Evolutionary conservation across 2,329 filamentous ascomycete genomes (phyloP).

Genomic region (Alternaria arbusti): DNA sequence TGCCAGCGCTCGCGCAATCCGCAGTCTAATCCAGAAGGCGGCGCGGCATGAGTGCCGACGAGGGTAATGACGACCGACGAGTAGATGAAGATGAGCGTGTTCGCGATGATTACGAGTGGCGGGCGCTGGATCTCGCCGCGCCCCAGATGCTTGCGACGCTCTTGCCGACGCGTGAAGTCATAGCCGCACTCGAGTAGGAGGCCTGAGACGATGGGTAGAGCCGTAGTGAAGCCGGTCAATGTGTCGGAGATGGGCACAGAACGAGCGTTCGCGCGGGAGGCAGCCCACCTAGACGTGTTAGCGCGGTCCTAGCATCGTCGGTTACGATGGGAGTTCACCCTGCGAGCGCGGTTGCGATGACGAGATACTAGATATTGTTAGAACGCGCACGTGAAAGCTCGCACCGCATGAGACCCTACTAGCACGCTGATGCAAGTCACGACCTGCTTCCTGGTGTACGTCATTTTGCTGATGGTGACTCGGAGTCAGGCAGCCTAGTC

Average conservation of each 20-base stretch:
- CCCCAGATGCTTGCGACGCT: conserved; percentile 32
- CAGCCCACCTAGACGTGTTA: conserved; percentile 36
- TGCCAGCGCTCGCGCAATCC: conserved; percentile 64
- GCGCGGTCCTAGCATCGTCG: not conserved
- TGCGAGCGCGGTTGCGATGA: conserved; percentile 49
- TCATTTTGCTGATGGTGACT: conserved; percentile 27
- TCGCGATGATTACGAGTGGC: conserved; percentile 48
- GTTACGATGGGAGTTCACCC: conserved; percentile 26
- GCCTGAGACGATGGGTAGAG: conserved; percentile 52
- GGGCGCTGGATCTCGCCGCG: conserved; percentile 45
- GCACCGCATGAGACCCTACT: conserved; percentile 26
- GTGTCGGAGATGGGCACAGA: conserved; percentile 52
- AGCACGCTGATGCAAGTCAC: conserved; percentile 48
- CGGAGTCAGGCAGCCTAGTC: not conserved
- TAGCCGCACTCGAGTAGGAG: conserved; percentile 51
- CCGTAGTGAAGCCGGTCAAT: conserved; percentile 50
- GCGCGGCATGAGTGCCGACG: conserved; percentile 52
- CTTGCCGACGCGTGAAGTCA: conserved; percentile 41
- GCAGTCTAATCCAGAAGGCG: conserved; percentile 56
- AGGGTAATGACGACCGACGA: conserved; percentile 54
- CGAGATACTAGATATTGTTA: conserved; percentile 47
- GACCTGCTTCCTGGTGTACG: conserved; percentile 48
- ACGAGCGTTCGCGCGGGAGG: conserved; percentile 39
- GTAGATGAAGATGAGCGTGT: conserved; percentile 50
- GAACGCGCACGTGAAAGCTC: not conserved